Evolutionary conservation across 352 stramenopile species (phyloP).

Genomic region (Pythium plurisporium): DNA sequence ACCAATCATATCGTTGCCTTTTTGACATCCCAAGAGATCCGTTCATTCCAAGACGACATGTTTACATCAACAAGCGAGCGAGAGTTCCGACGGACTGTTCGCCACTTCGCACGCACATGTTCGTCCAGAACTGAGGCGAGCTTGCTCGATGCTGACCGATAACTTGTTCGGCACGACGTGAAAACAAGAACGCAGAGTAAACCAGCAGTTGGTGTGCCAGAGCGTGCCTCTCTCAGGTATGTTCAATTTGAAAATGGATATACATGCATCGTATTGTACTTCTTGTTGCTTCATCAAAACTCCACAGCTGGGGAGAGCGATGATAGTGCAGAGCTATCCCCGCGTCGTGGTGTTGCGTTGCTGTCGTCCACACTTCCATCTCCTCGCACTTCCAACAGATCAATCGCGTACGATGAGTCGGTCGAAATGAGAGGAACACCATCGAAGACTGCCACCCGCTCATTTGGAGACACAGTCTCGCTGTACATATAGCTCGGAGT

Average conservation of each 20-base stretch:
- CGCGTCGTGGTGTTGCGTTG: not conserved
- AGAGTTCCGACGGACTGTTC: slow-evolving; percentile 64
- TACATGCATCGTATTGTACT: too few relatives aligned
- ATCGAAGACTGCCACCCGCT: slow-evolving; percentile 1
- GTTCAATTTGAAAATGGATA: slow-evolving; percentile 10
- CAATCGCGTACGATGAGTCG: slow-evolving; percentile 52
- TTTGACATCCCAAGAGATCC: slow-evolving; percentile 50
- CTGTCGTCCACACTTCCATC: not conserved
- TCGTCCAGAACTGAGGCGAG: slow-evolving; percentile 55
- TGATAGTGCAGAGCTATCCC: not conserved
- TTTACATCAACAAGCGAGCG: slow-evolving; percentile 60
- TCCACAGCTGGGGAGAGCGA: not conserved
- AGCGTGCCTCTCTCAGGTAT: slow-evolving; percentile 1
- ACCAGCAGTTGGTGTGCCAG: slow-evolving; percentile 7
- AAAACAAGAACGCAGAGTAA: not conserved
- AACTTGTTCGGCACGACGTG: not conserved
- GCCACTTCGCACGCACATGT: slow-evolving; percentile 82
- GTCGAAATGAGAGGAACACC: slow-evolving; percentile 34
- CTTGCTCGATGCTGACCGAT: slow-evolving; percentile 31
- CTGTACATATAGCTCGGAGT: not conserved
- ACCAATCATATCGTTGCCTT: slow-evolving; percentile 44
- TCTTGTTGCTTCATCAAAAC: too few relatives aligned
- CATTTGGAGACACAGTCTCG: too few relatives aligned
- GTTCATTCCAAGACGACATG: slow-evolving; percentile 61
- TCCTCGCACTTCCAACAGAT: slow-evolving; percentile 21